phyloP scores from a whole-genome alignment of 495 filamentous ascomycete species.

The Hypoxylon perforatum region DNA sequence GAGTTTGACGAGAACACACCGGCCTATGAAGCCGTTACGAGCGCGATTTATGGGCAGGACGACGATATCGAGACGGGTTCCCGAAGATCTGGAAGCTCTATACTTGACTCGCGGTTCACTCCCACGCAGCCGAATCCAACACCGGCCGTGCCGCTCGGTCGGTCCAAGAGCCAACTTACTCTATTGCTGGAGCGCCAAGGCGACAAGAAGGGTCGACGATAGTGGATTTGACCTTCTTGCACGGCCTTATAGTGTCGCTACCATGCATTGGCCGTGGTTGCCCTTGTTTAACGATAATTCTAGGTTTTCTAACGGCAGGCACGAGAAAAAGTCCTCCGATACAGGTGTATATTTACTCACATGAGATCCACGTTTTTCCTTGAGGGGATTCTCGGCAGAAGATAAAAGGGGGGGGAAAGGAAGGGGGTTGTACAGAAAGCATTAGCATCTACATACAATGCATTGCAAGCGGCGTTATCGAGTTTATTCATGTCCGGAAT shows the following conservation, averaged over 20 bases:
- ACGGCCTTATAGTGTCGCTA: conserved; percentile 9
- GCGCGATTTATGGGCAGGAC: conserved; percentile 41
- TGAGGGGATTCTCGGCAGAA: conserved; percentile 4
- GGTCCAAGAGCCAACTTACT: conserved; percentile 63
- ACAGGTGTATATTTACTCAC: conserved; percentile 32
- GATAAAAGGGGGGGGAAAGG: conserved; percentile 18
- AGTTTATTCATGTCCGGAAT: conserved; percentile 28
- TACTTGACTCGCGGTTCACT: conserved; percentile 49
- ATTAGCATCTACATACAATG: conserved; percentile 40
- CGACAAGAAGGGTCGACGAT: conserved; percentile 43
- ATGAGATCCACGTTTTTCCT: conserved; percentile 12
- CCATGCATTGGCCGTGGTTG: background rate
- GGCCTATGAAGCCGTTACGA: conserved; percentile 23
- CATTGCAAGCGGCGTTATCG: conserved; percentile 41
- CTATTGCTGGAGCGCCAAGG: conserved; percentile 58
- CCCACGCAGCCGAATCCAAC: conserved; percentile 52
- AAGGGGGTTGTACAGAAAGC: conserved; percentile 19
- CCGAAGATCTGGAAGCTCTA: conserved; percentile 38
- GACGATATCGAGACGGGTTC: conserved; percentile 34
- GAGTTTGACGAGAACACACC: conserved; percentile 49
- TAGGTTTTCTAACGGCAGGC: conserved; percentile 6
- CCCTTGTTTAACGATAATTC: conserved; percentile 9
- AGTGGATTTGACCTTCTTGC: conserved; percentile 4
- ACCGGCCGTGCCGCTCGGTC: conserved; percentile 52
- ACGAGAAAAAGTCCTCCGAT: conserved; percentile 14